Evolutionary conservation across 1,284 basidiomycete species (phyloP), one percentile per base, ranked within the genome.

Genomic region (Austroboletus olivaceoglutinosus): DNA sequence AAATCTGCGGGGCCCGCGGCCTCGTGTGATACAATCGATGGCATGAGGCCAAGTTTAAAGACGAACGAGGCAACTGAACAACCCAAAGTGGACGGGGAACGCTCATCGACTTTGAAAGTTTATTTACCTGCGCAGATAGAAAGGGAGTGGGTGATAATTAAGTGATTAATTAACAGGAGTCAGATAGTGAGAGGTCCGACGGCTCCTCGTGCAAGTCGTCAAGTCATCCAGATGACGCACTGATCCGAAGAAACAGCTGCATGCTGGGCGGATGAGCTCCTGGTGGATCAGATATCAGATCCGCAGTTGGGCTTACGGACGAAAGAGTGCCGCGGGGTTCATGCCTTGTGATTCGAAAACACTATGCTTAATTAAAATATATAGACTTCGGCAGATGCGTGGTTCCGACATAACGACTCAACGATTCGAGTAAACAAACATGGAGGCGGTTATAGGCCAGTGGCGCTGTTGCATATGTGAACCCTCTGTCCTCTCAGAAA

Each of bases 381-480:
- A 44, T 59, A 57, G 39, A 43, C 45, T 47, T 39, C 15, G 21
- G 45, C 11, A 45, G 48, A 16, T 38, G 48, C 50, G 48, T 43
- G 36, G 40, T 45, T 47, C 31, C 25, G 43, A 50, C 38, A 39
- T 19, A 48, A 25, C 31, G 34, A 51, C 52, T 25, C 31, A 42
- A 49, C 12, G 44, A 55, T 45, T 30, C 43, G 48, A 47, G 31
- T 22, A 47, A 43, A 39, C 41, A 34, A 55, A 38, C 33, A 50
- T 38, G 34, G 27, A 22, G 31, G n/a, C 6, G 16, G 18, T 40
- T 42, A 65, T 43, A 53, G 34, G 37, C 64, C 56, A 37, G 45
- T 56, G 22, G 54, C 58, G 18, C 66, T 68, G 27, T n/a, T 34
- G 15, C 5, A 38, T 2, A 16, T 34, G 48, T 62, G 25, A 63